Percentiles rank a stretch among this genome's conserved stretches.
Conservation (phyloP, 208 protist species). For the Trypanosoma vivax region DNA sequence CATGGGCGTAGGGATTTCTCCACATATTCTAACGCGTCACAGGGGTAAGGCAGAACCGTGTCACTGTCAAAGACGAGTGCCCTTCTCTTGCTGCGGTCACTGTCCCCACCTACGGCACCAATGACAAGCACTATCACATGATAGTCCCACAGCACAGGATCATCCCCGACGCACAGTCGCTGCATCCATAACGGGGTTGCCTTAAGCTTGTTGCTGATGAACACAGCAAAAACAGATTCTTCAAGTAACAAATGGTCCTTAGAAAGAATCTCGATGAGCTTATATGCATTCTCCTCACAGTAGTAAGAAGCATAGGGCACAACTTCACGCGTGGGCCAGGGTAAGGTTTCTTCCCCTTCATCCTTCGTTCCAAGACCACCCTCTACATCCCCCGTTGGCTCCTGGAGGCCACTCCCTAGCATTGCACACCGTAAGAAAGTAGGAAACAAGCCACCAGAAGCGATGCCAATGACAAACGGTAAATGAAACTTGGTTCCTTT, state of each 20-base stretch:
- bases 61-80: slow-evolving; percentile 21
- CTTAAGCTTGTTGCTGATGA: slow-evolving; percentile 18
- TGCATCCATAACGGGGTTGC: slow-evolving; percentile 17
- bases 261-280: slow-evolving; percentile 18
- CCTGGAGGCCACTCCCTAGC: too few species aligned
- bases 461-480: too few species aligned
- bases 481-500: too few species aligned
- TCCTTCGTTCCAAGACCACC: too few species aligned
- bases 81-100: background rate
- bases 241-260: background rate
- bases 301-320: slow-evolving; percentile 19
- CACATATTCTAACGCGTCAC: slow-evolving; percentile 3
- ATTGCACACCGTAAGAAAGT: too few species aligned
- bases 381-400: too few species aligned
- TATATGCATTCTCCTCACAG: slow-evolving; percentile 24
- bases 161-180: background rate
- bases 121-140: slow-evolving; percentile 17
- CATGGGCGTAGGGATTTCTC: slow-evolving; percentile 11
- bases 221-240: slow-evolving; percentile 20
- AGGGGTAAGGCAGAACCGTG: slow-evolving; percentile 12
- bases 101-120: background rate
- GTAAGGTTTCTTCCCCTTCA: background rate
- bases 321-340: slow-evolving; percentile 3
- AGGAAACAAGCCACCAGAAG: too few species aligned
- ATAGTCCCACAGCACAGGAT: slow-evolving; percentile 19